Percentiles rank a stretch among this genome's conserved stretches.
Evolutionary conservation across 345 rosid genomes (phyloP).

Genomic region (Carallia pectinifolia): DNA sequence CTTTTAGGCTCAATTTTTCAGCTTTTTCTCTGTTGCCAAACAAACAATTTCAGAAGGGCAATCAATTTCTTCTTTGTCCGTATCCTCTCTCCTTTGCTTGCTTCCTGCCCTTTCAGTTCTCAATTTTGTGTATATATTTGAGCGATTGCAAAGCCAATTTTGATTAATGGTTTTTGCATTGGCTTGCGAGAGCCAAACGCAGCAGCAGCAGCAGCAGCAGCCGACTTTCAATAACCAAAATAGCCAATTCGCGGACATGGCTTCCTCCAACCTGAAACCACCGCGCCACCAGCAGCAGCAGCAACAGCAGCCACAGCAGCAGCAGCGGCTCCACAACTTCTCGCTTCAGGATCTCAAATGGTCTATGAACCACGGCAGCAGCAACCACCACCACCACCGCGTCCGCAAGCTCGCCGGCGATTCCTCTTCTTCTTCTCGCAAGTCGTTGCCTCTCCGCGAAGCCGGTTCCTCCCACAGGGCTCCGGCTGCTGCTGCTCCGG

Average conservation of each 20-base stretch:
- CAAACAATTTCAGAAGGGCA: background rate
- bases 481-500: slow-evolving; percentile 1
- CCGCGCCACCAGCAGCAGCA: too few relatives aligned
- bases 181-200: too few relatives aligned
- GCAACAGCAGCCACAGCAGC: background rate
- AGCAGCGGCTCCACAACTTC: slow-evolving; percentile 67
- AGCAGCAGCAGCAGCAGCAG: too few relatives aligned
- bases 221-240: background rate
- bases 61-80: too few relatives aligned
- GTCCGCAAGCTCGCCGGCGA: slow-evolving; percentile 29
- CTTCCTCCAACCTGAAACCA: slow-evolving; percentile 40
- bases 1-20: background rate
- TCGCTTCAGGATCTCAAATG: slow-evolving; percentile 57
- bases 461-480: slow-evolving; percentile 25
- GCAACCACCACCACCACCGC: slow-evolving; percentile 30
- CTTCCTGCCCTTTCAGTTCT: background rate
- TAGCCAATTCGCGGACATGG: slow-evolving; percentile 12
- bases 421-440: background rate
- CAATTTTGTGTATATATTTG: background rate
- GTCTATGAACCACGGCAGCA: slow-evolving; percentile 44
- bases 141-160: background rate
- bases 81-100: too few relatives aligned
- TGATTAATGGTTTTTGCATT: slow-evolving; percentile 16
- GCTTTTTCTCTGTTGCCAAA: background rate
- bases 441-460: background rate